Evolutionary conservation across 805 yeast genomes (phyloP), one percentile per base, ranked within the genome.

Genomic region (Zygoascus tannicola): DNA sequence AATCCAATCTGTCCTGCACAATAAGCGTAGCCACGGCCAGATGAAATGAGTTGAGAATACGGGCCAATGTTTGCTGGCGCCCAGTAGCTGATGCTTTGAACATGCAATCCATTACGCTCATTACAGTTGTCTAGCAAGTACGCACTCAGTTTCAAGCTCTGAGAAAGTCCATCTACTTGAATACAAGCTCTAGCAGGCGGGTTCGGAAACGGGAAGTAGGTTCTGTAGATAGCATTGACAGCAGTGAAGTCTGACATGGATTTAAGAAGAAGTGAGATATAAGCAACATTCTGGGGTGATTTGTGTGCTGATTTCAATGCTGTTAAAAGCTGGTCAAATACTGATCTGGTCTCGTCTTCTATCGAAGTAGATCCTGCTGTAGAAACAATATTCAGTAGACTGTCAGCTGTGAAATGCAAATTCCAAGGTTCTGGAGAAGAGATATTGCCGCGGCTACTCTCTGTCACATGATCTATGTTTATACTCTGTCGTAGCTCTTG

Each of bases 1-100:
- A 92, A 66, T 1, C 95, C 94, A 32, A 92, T 88, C 65, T 92
- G 97, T 0, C 98, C 98, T 41, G 97, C 85, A 10, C 88, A 68
- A 2, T 81, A 79, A 5, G 78, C 61, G 22, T 70, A 63, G 44
- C 76, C 74, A 3, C 10, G 10, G 16, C 57, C 57, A 12, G 56
- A 60, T 49, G 76, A 79, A 8, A 79, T 76, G 0, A 88, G 75
- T 62, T 92, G 98, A 0, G 98, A 90, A 58, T 92, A 92, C 0
- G 98, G 98, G 0, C 98, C 98, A 38, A 92, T 92, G 53, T 92
- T 92, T 32, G 95, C 90, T 0, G 98, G 98, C 0, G 97, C 97
- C 98, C 98, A 92, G 59, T 84, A 88, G 34, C 97, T 87, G 47
- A 88, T 71, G 1, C 97, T 87, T 54, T 92, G 90, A 5, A 92